phyloP scores from a whole-genome alignment of 129 eudicot genomes.

The Silybum marianum region DNA sequence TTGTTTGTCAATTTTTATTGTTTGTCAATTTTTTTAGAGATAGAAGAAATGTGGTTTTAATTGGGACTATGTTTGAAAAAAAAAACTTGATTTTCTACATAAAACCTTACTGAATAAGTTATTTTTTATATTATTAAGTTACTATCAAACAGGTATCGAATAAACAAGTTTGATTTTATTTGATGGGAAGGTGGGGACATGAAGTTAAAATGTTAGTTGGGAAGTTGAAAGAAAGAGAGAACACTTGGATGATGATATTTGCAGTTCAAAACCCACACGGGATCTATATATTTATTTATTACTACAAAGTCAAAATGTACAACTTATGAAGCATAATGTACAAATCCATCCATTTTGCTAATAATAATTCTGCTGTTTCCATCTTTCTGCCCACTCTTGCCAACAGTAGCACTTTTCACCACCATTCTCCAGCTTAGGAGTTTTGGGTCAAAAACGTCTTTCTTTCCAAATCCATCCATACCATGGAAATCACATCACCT shows the following conservation, averaged over 20 bases:
- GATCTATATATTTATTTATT: neutral
- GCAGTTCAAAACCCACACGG: constrained; percentile 36
- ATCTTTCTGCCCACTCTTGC: neutral
- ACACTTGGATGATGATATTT: constrained; percentile 15
- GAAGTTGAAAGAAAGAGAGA: constrained; percentile 7
- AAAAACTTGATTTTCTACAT: no score
- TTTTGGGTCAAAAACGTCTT: constrained; percentile 15
- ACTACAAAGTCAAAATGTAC: constrained; percentile 30
- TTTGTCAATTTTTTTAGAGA: no score
- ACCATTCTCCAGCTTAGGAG: constrained; percentile 3
- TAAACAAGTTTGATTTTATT: no score
- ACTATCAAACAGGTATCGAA: no score
- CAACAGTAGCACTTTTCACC: constrained; percentile 8
- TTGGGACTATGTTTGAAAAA: no score
- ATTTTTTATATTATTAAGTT: no score
- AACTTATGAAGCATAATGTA: constrained; percentile 22
- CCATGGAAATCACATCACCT: neutral
- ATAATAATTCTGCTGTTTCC: constrained; percentile 5
- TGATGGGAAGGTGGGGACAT: neutral
- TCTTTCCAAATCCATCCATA: neutral
- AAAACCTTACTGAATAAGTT: no score
- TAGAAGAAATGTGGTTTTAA: no score
- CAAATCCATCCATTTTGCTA: constrained; percentile 2
- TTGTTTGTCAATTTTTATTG: no score
- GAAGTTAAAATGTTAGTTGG: constrained; percentile 14